phyloP scores from a whole-genome alignment of 2,329 filamentous ascomycete genomes.

The Alternaria gansuensis region DNA sequence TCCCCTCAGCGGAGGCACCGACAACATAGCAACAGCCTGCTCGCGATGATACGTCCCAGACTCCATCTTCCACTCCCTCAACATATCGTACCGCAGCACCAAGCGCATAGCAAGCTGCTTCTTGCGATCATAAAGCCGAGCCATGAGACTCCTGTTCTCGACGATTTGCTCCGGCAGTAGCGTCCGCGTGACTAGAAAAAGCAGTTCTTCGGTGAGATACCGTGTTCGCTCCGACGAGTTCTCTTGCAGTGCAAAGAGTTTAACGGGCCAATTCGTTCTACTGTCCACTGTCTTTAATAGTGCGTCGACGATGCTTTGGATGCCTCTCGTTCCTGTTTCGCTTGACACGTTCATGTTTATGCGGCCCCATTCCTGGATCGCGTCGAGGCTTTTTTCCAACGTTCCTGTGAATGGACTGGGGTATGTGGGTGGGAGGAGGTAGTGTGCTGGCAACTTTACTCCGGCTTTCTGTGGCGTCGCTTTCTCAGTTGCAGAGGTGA shows the following conservation, averaged over 20 bases:
- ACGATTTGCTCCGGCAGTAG: slow-evolving; percentile 41
- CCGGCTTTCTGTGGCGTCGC: not conserved
- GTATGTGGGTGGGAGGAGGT: slow-evolving; percentile 29
- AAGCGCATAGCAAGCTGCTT: slow-evolving; percentile 32
- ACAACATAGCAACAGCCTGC: slow-evolving; percentile 22
- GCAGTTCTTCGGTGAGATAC: slow-evolving; percentile 27
- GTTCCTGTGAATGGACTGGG: slow-evolving; percentile 39
- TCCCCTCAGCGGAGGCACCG: not conserved
- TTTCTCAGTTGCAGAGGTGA: not conserved
- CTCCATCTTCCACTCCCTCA: slow-evolving; percentile 33
- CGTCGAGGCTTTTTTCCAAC: slow-evolving; percentile 35
- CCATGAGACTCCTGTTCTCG: slow-evolving; percentile 34
- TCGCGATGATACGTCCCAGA: not conserved
- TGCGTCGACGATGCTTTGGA: slow-evolving; percentile 9
- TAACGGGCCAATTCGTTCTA: slow-evolving; percentile 26
- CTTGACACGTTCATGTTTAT: not conserved
- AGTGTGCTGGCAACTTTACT: slow-evolving; percentile 15
- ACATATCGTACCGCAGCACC: slow-evolving; percentile 43
- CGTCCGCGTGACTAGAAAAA: slow-evolving; percentile 38
- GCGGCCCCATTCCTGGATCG: slow-evolving; percentile 28
- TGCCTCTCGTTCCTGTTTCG: not conserved
- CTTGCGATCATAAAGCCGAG: slow-evolving; percentile 29
- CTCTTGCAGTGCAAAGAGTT: not conserved
- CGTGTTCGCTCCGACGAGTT: not conserved
- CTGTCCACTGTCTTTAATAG: slow-evolving; percentile 18